These are phyloP conservation scores for Thraustotheca clavata DNA, from an alignment of 352 stramenopile genomes.

Conservation along the genomic window DNA sequence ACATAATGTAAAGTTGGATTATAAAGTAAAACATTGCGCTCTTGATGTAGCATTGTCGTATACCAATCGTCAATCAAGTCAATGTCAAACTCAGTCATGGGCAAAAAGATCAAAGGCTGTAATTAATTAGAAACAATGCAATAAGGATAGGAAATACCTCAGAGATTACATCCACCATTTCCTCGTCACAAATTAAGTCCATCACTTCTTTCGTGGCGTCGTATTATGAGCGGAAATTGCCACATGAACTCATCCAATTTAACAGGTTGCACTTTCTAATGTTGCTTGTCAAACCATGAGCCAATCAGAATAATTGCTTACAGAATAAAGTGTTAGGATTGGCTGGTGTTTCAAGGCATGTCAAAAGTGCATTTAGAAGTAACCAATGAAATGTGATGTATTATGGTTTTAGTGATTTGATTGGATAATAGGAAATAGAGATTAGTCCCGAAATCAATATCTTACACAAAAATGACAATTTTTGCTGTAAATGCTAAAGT, in stretches of 20 bases:
- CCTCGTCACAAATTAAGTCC: not conserved
- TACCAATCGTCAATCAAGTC: constrained; percentile 20
- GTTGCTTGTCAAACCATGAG: not conserved
- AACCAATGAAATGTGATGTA: no score
- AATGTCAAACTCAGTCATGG: not conserved
- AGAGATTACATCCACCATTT: not conserved
- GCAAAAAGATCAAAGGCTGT: not conserved
- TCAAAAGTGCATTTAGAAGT: not conserved
- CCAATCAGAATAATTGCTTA: not conserved
- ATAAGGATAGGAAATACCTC: not conserved
- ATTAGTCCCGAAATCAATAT: no score
- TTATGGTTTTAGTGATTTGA: no score
- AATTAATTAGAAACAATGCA: not conserved
- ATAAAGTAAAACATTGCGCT: not conserved
- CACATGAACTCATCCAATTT: not conserved
- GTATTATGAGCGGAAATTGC: not conserved
- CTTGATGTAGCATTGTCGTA: constrained; percentile 15
- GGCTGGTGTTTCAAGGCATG: not conserved
- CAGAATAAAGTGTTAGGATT: not conserved
- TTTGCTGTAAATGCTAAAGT: no score
- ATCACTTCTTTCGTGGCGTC: not conserved
- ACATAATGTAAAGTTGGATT: constrained; percentile 8
- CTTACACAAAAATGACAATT: no score
- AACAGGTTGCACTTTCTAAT: not conserved
- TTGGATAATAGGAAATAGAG: no score